A percentile compares a stretch with the other conserved stretches of the same genome.
Conservation (phyloP, 2,329 filamentous ascomycete species). For the Ophiostoma populinum region DNA sequence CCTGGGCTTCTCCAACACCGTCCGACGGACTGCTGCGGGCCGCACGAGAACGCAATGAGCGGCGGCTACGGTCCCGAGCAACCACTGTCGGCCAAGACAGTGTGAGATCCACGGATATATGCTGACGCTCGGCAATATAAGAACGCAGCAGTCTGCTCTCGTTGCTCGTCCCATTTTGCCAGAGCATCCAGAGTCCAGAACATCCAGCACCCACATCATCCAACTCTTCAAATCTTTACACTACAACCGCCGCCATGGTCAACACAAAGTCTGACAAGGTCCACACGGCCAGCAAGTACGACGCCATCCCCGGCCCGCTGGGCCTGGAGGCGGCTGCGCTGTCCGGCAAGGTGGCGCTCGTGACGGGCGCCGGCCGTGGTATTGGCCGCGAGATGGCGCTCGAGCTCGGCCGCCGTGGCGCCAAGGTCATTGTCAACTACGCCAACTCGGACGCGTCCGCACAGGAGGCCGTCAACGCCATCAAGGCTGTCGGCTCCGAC, state of each 20-base stretch:
- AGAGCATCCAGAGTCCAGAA: too few species aligned
- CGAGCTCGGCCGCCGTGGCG: conserved; percentile 15
- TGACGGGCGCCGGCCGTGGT: conserved; percentile 29
- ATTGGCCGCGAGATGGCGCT: conserved; percentile 45
- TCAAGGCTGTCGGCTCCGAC: conserved; percentile 12
- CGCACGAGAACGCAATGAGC: too few species aligned
- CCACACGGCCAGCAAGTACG: conserved; percentile 14
- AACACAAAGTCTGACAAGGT: conserved; percentile 4
- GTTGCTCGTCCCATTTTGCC: too few species aligned
- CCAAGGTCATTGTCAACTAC: conserved; percentile 20
- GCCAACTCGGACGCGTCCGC: conserved; percentile 13
- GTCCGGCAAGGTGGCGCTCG: conserved; percentile 15
- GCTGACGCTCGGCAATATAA: too few species aligned
- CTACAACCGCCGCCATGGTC: conserved; percentile 11
- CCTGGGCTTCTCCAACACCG: conserved; percentile 12
- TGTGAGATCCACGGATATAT: too few species aligned
- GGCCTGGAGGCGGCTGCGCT: conserved; percentile 16
- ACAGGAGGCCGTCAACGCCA: conserved; percentile 11
- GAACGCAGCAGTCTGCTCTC: too few species aligned
- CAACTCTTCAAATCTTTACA: not conserved
- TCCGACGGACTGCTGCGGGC: conserved; percentile 5
- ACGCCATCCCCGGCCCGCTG: conserved; percentile 18
- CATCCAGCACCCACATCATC: too few species aligned
- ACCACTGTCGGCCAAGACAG: too few species aligned
- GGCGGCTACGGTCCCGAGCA: too few species aligned